These are phyloP conservation scores for Pythium dissotocum DNA, from an alignment of 352 stramenopile genomes.

Conservation along the genomic window DNA sequence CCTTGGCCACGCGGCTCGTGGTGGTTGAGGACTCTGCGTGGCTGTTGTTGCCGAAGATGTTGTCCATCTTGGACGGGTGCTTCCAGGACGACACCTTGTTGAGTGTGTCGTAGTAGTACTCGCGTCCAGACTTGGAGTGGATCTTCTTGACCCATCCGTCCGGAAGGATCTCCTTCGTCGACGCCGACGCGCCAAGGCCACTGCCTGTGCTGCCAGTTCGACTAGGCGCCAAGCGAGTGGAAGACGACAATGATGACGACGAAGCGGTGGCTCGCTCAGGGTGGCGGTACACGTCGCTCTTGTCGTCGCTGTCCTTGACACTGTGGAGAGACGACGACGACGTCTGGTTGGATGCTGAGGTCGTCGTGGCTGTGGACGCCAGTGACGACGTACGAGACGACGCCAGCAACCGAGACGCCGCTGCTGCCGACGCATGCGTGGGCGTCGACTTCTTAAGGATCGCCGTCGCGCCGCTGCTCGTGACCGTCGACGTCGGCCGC, in stretches of 20 bases:
- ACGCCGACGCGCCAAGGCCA: conserved; percentile 26
- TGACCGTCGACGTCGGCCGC: conserved; percentile 15
- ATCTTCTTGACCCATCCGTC: conserved; percentile 72
- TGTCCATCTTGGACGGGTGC: conserved; percentile 56
- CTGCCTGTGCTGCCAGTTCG: background rate
- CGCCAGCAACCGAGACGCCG: conserved; percentile 2
- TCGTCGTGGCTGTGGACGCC: conserved; percentile 1
- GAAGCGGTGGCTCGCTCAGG: conserved; percentile 24
- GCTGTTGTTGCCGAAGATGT: conserved; percentile 55
- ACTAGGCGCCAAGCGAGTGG: conserved; percentile 3
- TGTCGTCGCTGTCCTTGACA: conserved; percentile 34
- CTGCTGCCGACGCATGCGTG: conserved; percentile 15
- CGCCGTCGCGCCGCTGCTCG: conserved; percentile 34
- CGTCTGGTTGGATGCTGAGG: conserved; percentile 28
- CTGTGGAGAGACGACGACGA: conserved; percentile 25
- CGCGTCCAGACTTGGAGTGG: conserved; percentile 67
- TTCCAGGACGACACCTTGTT: conserved; percentile 80
- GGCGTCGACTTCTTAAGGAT: conserved; percentile 37
- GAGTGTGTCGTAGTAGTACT: conserved; percentile 77
- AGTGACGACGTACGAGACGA: conserved; percentile 16
- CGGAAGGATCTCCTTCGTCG: conserved; percentile 51
- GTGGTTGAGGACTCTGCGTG: conserved; percentile 20
- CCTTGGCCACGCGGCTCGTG: conserved; percentile 11
- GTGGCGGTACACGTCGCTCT: conserved; percentile 35
- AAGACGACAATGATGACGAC: background rate